A percentile compares a stretch with the other conserved stretches of the same genome.
These are phyloP conservation scores for Aspergillus proliferans DNA, from an alignment of 2,329 filamentous ascomycete genomes.

Conservation along the genomic window DNA sequence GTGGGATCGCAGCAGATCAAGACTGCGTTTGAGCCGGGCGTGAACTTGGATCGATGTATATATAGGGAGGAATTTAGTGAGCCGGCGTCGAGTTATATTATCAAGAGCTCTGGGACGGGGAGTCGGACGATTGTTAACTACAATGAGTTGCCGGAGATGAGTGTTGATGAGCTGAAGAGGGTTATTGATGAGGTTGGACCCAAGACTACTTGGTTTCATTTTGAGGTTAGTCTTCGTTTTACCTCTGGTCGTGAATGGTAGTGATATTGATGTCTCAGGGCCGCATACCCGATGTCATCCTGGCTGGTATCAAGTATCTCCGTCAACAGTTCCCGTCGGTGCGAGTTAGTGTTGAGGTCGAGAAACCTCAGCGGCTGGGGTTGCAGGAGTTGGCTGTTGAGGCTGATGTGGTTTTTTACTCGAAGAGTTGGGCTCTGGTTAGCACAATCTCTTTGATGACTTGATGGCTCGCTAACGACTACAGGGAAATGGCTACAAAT, in stretches of 20 bases:
- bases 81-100: slow-evolving; percentile 63
- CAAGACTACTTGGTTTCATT: slow-evolving; percentile 59
- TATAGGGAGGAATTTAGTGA: slow-evolving; percentile 51
- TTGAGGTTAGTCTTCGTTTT: slow-evolving; percentile 50
- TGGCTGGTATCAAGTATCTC: slow-evolving; percentile 54
- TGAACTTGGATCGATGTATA: slow-evolving; percentile 53
- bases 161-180: slow-evolving; percentile 51
- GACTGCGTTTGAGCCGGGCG: slow-evolving; percentile 46
- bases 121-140: slow-evolving; percentile 66
- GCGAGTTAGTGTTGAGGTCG: slow-evolving; percentile 63
- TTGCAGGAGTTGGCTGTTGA: slow-evolving; percentile 54
- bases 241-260: slow-evolving; percentile 1
- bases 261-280: slow-evolving; percentile 40
- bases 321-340: slow-evolving; percentile 41
- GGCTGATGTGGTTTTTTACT: slow-evolving; percentile 69
- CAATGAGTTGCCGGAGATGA: slow-evolving; percentile 64
- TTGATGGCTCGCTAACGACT: background rate
- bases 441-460: slow-evolving; percentile 3
- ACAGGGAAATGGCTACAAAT: slow-evolving; percentile 35
- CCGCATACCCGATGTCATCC: slow-evolving; percentile 56
- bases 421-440: slow-evolving; percentile 64
- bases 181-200: slow-evolving; percentile 37
- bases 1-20: slow-evolving; percentile 48
- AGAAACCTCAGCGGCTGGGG: slow-evolving; percentile 60
- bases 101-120: slow-evolving; percentile 54